Base-by-base conservation (phyloP, 139 green algal species). In the Auxenochlorella protothecoides region DNA sequence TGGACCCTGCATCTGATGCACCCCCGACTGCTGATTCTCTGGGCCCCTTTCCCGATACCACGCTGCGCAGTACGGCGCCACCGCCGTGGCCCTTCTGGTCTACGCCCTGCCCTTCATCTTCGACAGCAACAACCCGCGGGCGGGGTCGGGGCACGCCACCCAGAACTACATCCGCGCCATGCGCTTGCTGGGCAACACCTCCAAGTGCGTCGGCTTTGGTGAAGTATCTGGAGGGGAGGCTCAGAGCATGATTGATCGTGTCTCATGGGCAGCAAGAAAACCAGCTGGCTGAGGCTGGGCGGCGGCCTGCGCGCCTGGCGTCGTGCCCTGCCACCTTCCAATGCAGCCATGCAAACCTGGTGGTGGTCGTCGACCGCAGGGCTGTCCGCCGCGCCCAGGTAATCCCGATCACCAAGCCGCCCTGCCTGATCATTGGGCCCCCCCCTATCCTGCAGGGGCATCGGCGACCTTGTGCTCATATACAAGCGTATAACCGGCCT, bases 401-500 rank as follows among this genome's bases (percentile, higher is more conserved):
- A 44, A 44, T 44, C 27, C 27, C 27, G 27, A 44, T 44, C 27
- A 44, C 27, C 27, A 44, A 44, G 27, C 27, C 27, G 27, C 27
- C 27, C 27, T 44, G 27, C 27, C 27, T 44, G 27, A 44, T 44
- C 1, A 1, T 44, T 44, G 27, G 27, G 27, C 4, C 51, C 12
- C 55, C 55, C 15, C 54, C 14, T 69, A 15, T 4, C 16, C 0
- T 79, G 56, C 74, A 88, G 85, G 65, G 89, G 85, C 15, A 84
- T 98, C 14, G 93, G 92, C 55, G 93, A 98, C 81, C 82, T 98
- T 53, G 87, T 98, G 73, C 76, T 97, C 67, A 85, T 97, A 63
- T 98, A 98, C 86, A 97, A 98, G 83, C 87, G 94, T 53, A 79
- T 98, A 51, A 92, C 88, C 3, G 80, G 76, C 27, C 89, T 98